Conservation (phyloP, 75 land plant genomes). For the Cryptomeria japonica region DNA sequence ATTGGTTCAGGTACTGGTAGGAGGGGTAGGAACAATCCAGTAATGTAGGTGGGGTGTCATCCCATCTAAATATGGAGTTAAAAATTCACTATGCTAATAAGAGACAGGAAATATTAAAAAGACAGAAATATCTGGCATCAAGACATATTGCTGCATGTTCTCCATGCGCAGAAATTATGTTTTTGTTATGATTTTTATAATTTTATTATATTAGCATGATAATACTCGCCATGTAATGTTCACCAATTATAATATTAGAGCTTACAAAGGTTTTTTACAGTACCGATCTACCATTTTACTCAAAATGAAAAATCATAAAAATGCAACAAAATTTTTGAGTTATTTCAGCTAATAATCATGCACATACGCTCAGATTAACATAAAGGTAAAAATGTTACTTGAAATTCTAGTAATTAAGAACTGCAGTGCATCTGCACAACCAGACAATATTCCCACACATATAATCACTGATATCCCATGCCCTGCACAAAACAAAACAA, state of each 20-base stretch:
- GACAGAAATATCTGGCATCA: neutral
- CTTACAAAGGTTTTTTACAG: neutral
- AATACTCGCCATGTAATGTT: neutral
- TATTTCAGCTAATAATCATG: neutral
- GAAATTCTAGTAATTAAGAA: conserved; percentile 72
- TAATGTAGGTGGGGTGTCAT: neutral
- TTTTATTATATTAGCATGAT: neutral
- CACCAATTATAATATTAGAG: neutral
- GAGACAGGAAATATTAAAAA: neutral
- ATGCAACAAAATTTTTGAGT: neutral
- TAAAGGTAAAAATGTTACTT: conserved; percentile 31
- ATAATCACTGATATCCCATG: conserved; percentile 92
- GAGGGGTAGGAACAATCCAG: neutral
- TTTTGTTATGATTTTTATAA: neutral
- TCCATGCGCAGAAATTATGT: neutral
- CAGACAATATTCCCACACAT: conserved; percentile 90
- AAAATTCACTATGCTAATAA: neutral
- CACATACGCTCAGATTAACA: neutral
- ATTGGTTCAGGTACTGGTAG: neutral
- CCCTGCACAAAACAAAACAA: conserved; percentile 47
- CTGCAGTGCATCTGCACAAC: conserved; percentile 82
- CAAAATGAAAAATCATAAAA: neutral
- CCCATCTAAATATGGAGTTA: neutral
- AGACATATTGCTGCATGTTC: neutral
- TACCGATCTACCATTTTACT: neutral